phyloP scores from a whole-genome alignment of 345 rosid genomes.

The Eucalyptus polyanthemos region DNA sequence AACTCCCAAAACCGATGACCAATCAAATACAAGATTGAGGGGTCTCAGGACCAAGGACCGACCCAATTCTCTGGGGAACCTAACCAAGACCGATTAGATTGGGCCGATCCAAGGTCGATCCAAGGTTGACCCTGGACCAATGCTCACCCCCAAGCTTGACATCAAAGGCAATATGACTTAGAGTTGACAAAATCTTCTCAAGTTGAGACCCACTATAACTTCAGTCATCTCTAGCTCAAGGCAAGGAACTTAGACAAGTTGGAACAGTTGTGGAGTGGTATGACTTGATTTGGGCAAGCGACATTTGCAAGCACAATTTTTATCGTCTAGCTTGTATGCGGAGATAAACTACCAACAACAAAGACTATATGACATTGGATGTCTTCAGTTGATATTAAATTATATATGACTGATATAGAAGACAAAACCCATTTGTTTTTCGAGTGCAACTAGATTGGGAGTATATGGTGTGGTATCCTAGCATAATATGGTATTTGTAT shows the following conservation, averaged over 20 bases:
- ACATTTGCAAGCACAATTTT: not conserved
- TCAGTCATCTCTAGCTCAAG: not conserved
- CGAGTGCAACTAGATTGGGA: not conserved
- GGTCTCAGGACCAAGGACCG: too few species aligned
- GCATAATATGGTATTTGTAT: not conserved
- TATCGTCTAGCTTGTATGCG: not conserved
- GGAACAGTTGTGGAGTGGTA: not conserved
- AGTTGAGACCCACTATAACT: not conserved
- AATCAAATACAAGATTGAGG: too few species aligned
- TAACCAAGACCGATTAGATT: too few species aligned
- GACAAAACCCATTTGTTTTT: not conserved
- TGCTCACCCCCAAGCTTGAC: not conserved
- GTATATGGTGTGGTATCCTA: not conserved
- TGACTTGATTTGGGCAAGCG: not conserved
- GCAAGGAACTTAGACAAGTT: not conserved
- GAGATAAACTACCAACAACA: not conserved
- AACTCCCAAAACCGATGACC: too few species aligned
- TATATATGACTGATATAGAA: not conserved
- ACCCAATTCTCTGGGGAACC: too few species aligned
- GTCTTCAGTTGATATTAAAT: not conserved
- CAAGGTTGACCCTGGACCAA: fast-evolving
- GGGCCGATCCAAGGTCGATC: too few species aligned
- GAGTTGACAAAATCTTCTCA: not conserved
- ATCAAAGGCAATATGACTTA: not conserved
- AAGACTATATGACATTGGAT: not conserved